Evolutionary conservation across 371 early-diverging fungal genomes (phyloP).

Genomic region (Amoeboaphelidium protococcarum): DNA sequence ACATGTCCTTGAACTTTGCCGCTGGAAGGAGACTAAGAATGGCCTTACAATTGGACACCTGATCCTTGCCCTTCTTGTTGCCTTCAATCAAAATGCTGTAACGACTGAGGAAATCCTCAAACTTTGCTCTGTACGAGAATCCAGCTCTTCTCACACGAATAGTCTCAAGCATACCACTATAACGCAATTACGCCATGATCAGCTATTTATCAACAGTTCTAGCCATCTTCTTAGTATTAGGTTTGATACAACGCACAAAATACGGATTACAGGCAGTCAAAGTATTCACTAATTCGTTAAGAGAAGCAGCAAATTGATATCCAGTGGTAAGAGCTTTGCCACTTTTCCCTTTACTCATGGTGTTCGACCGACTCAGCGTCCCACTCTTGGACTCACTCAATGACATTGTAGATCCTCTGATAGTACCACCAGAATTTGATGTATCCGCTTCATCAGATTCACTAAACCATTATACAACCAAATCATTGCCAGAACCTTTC

Average conservation of each 20-base stretch:
- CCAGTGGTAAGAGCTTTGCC: slow-evolving; percentile 1
- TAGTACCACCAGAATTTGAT: background rate
- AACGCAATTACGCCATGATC: slow-evolving; percentile 28
- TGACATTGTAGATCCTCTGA: background rate
- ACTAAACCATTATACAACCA: too few relatives aligned
- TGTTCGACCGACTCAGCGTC: too few relatives aligned
- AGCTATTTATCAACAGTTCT: slow-evolving; percentile 17
- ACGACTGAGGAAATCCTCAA: slow-evolving; percentile 12
- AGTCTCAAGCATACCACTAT: slow-evolving; percentile 41
- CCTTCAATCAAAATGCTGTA: slow-evolving; percentile 5
- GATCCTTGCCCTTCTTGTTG: background rate
- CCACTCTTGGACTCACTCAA: too few relatives aligned
- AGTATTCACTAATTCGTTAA: slow-evolving; percentile 1
- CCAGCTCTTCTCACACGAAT: slow-evolving; percentile 25
- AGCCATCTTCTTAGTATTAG: slow-evolving; percentile 13
- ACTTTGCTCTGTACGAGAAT: slow-evolving; percentile 14
- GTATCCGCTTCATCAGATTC: background rate
- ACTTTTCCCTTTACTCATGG: too few relatives aligned
- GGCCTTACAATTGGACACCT: background rate
- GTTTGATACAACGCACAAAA: slow-evolving; percentile 23
- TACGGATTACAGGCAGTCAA: slow-evolving; percentile 10
- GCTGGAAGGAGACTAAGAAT: background rate
- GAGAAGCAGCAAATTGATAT: slow-evolving; percentile 1
- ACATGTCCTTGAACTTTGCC: background rate
- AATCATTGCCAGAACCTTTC: too few relatives aligned